Evolutionary conservation across 306 rosid genomes (phyloP).

Genomic region (Arachis hypogaea): DNA sequence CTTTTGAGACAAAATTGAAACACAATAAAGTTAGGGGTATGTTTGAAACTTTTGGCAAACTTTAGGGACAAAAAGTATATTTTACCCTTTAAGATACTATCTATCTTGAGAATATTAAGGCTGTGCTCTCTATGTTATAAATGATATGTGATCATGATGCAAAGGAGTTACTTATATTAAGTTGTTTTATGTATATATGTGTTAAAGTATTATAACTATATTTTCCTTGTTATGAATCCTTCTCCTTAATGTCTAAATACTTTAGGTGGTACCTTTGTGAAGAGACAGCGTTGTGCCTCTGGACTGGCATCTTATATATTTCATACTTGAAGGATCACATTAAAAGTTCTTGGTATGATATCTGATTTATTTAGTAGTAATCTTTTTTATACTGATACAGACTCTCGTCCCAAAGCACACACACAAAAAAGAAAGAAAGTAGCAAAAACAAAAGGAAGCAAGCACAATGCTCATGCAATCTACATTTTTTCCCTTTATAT

Average conservation of each 20-base stretch:
- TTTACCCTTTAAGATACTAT: neutral
- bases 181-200: too few species aligned
- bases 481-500: constrained; percentile 25
- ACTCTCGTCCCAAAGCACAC: too few species aligned
- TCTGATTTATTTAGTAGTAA: constrained; percentile 30
- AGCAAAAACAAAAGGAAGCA: too few species aligned
- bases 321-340: constrained; percentile 72
- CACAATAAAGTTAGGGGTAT: too few species aligned
- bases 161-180: constrained; percentile 28
- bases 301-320: constrained; percentile 85
- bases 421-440: too few species aligned
- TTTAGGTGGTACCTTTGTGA: constrained; percentile 93
- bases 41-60: too few species aligned
- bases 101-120: constrained; percentile 15
- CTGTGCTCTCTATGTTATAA: constrained; percentile 25
- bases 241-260: constrained; percentile 37
- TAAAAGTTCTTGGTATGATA: constrained; percentile 72
- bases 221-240: constrained; percentile 18
- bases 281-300: constrained; percentile 89
- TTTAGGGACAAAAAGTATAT: too few species aligned
- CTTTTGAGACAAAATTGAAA: too few species aligned
- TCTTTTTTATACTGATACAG: neutral
- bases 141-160: constrained; percentile 13
- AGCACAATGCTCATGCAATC: constrained; percentile 17
- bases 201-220: neutral